Evolutionary conservation across 257 asterid genomes (phyloP), one percentile per base, ranked within the genome.

Genomic region (Solanum lycopersicoides): DNA sequence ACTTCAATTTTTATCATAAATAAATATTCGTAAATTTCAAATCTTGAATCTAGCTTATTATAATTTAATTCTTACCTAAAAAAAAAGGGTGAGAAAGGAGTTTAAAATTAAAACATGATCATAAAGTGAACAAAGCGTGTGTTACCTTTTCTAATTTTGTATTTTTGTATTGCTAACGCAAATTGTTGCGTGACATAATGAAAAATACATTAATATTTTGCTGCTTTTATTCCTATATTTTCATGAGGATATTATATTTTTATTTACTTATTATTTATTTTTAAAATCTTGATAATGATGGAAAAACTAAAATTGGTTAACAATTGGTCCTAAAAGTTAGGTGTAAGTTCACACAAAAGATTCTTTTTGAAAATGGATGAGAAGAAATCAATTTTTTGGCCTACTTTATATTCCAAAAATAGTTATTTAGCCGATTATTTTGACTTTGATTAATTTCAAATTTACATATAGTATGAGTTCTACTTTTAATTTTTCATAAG

Each of bases 21-120:
- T 71, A 71, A 32, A 21, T 37, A 37, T 6, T 73, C 4, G 0
- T 9, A 73, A 73, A 73, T 5, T 35, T 73, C 1, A 5, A 74
- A 74, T 74, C 2, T 35, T 20, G 0, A 5, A 35, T 73, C 0
- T 3, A 23, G 0, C 1, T 23, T 0, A 0, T 12, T 68, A 7
- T 28, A 71, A 20, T 3, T 15, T 35, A 20, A 11, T 35, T 2
- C n/a, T 74, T 74, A 74, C 20, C 32, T 74, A 3, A 10, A 39
- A 45, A 44, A 13, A 16, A 16, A 25, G 5, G 16, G 16, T 45
- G 28, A 16, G 68, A 15, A 44, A 14, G 15, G 25, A n/a, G 10
- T 28, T 44, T 34, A 20, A 18, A 18, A 35, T 72, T 44, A 44
- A 77, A 76, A 77, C 7, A 7, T 77, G 15, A 25, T 44, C 63